Conservation (phyloP, 495 filamentous ascomycete genomes). For the Trichoderma gamsii region DNA sequence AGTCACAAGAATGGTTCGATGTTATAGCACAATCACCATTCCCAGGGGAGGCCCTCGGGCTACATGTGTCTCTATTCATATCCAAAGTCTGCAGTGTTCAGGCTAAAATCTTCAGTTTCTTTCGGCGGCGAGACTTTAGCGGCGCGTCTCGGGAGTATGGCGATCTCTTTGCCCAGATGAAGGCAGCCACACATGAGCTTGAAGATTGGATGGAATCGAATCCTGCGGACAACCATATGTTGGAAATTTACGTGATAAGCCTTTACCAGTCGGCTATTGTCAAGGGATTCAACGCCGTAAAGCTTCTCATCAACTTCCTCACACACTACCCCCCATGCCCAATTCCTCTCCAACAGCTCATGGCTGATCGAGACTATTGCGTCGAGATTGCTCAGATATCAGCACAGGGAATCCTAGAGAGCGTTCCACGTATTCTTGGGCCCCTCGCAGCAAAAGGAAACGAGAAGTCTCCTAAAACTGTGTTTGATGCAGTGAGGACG, state of each 20-base stretch:
- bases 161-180: neutral
- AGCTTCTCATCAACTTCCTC: constrained; percentile 11
- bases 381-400: neutral
- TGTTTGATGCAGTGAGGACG: neutral
- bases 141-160: neutral
- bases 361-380: neutral
- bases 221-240: neutral
- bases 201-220: neutral
- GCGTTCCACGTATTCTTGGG: neutral
- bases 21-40: neutral
- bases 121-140: neutral
- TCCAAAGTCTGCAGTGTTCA: neutral
- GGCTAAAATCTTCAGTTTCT: neutral
- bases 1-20: neutral
- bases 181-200: neutral
- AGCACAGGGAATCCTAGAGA: neutral
- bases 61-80: neutral
- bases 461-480: neutral
- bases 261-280: neutral
- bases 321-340: neutral
- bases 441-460: neutral
- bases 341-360: constrained; percentile 3
- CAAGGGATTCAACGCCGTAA: neutral
- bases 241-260: neutral
- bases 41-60: neutral